These are phyloP conservation scores for Cerrena zonata DNA, from an alignment of 1,284 basidiomycete genomes.

Conservation along the genomic window DNA sequence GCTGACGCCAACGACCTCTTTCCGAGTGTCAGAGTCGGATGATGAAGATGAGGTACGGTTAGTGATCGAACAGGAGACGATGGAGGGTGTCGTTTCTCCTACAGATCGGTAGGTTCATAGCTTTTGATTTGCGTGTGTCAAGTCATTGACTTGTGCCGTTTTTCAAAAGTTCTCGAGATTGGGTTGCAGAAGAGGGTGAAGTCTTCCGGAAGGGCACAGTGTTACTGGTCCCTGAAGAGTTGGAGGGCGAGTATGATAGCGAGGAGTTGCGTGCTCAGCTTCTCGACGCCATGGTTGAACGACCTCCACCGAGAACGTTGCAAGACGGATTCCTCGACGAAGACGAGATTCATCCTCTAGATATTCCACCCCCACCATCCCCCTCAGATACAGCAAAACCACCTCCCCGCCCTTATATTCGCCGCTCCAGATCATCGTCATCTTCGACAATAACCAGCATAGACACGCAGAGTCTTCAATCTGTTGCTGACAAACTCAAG, in stretches of 20 bases:
- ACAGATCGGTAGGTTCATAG: slow-evolving; percentile 48
- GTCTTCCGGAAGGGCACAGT: slow-evolving; percentile 85
- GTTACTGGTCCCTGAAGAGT: slow-evolving; percentile 75
- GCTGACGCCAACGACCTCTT: slow-evolving; percentile 58
- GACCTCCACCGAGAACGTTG: slow-evolving; percentile 52
- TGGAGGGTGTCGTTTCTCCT: slow-evolving; percentile 40
- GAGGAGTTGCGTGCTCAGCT: slow-evolving; percentile 68
- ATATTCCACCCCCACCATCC: slow-evolving; percentile 27
- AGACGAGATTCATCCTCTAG: slow-evolving; percentile 18
- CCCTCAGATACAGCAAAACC: slow-evolving; percentile 31
- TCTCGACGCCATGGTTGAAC: slow-evolving; percentile 58
- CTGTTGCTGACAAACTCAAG: neutral
- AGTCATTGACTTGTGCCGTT: neutral
- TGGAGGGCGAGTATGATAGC: slow-evolving; percentile 79
- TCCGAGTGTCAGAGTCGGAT: slow-evolving; percentile 55
- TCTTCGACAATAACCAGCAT: slow-evolving; percentile 34
- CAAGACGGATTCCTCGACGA: slow-evolving; percentile 46
- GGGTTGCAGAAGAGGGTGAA: slow-evolving; percentile 86
- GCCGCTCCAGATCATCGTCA: slow-evolving; percentile 46
- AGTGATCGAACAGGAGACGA: slow-evolving; percentile 20
- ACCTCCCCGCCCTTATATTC: slow-evolving; percentile 50
- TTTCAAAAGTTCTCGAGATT: slow-evolving; percentile 54
- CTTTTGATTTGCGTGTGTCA: neutral
- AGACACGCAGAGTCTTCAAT: slow-evolving; percentile 11
- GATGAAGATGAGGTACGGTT: slow-evolving; percentile 60